A percentile compares a stretch with the other conserved stretches of the same genome.
phyloP scores from a whole-genome alignment of 2,329 filamentous ascomycete species.

The Balansia obtecta region DNA sequence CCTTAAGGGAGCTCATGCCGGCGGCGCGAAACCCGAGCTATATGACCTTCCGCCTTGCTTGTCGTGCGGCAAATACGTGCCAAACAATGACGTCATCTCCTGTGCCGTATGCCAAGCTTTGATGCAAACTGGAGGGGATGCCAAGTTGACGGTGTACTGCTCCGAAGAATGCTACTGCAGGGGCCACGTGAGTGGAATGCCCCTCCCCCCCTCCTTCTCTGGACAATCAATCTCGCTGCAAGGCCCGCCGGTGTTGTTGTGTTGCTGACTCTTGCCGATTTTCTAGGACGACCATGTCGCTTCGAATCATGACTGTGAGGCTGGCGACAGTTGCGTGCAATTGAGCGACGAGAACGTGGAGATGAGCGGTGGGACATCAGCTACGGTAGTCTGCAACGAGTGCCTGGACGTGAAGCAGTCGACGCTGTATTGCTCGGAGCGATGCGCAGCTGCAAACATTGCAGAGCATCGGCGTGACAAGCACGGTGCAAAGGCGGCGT shows the following conservation, averaged over 20 bases:
- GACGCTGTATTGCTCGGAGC: constrained; percentile 28
- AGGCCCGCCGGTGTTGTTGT: too few species aligned
- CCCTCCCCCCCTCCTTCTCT: too few species aligned
- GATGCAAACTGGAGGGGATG: constrained; percentile 21
- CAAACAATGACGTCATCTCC: constrained; percentile 24
- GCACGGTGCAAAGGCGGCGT: constrained; percentile 19
- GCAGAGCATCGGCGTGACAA: constrained; percentile 23
- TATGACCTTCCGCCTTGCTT: constrained; percentile 27
- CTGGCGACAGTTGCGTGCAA: constrained; percentile 27
- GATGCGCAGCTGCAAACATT: constrained; percentile 30
- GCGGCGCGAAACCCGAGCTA: constrained; percentile 18
- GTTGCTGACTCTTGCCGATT: constrained; percentile 12
- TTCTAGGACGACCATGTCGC: constrained; percentile 26
- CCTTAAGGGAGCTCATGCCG: constrained; percentile 18
- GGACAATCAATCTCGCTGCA: not conserved
- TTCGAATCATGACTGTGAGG: constrained; percentile 28
- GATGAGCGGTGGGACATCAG: constrained; percentile 21
- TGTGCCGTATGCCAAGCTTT: constrained; percentile 35
- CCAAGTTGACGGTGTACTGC: constrained; percentile 30
- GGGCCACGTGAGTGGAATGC: constrained; percentile 25
- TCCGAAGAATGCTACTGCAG: constrained; percentile 28
- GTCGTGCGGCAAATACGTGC: constrained; percentile 23
- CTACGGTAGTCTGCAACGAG: constrained; percentile 27
- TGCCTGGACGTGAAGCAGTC: constrained; percentile 26
- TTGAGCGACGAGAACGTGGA: constrained; percentile 26